Evolutionary conservation across 2,329 filamentous ascomycete species (phyloP), one percentile per base, ranked within the genome.

Genomic region (Plenodomus biglobosus): DNA sequence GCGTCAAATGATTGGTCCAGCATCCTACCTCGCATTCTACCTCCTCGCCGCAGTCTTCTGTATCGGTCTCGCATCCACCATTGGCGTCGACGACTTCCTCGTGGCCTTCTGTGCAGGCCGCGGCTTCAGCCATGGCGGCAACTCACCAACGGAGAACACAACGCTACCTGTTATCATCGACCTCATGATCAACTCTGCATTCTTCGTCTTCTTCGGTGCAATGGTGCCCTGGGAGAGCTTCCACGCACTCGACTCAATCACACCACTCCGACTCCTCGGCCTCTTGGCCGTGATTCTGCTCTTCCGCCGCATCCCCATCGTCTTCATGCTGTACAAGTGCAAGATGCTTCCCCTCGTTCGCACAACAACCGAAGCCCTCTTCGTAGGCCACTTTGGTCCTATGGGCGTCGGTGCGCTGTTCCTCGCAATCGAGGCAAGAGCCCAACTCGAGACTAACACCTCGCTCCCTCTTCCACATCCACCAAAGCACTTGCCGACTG

Each of bases 381-480:
- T 83, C 62, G 74, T 73, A 37, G 80, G 80, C 0, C 80, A 83
- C 58, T 83, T 83, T 48, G 80, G 80, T 0, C 80, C 80, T 8
- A 82, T 83, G 75, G 80, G 80, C 16, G 73, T 83, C 1, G 80
- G 79, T 2, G 80, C 77, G 0, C 63, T 83, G 6, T 83, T 83
- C 65, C 73, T 83, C 1, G 78, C 79, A 1, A 80, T 83, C 38
- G 80, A 83, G 69, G 77, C 78, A 0, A 68, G 79, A 19, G 78
- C 76, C 0, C 71, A 79, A 48, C 70, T 83, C 0, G 80, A 82
- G 55, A 81, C 73, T 0, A 75, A 73, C 8, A 74, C 72, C 0
- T 75, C 74, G 3, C 55, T 73, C 1, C 78, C 78, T 2, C 57
- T 78, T 8, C 69, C 74, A 1, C 64, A 74, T 43, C 78, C 78